A percentile compares a stretch with the other conserved stretches of the same genome.
Conservation (phyloP, 2,329 filamentous ascomycete species). For the Dactylellina haptotyla region DNA sequence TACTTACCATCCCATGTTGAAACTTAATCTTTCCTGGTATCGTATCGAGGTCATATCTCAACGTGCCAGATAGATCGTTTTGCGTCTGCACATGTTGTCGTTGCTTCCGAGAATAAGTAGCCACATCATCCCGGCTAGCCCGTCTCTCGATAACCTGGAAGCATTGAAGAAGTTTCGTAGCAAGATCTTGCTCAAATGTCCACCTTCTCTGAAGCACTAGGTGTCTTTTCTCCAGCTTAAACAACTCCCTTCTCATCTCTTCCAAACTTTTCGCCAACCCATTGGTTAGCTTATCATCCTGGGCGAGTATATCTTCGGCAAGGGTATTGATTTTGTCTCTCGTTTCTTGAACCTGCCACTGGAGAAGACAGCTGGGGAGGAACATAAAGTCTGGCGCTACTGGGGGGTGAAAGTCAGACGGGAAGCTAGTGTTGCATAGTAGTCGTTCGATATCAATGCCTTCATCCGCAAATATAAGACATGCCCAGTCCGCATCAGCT, state of each 20-base stretch:
- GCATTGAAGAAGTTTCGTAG: constrained; percentile 13
- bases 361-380: constrained; percentile 32
- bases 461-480: constrained; percentile 29
- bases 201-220: constrained; percentile 24
- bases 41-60: constrained; percentile 37
- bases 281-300: constrained; percentile 28
- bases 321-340: constrained; percentile 33
- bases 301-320: constrained; percentile 17
- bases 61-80: constrained; percentile 24
- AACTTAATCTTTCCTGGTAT: constrained; percentile 41
- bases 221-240: constrained; percentile 31
- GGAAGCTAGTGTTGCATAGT: constrained; percentile 30
- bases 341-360: constrained; percentile 44
- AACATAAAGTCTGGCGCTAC: constrained; percentile 45
- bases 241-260: constrained; percentile 21
- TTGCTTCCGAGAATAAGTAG: constrained; percentile 21
- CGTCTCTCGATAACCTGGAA: constrained; percentile 35
- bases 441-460: constrained; percentile 29
- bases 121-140: constrained; percentile 28
- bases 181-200: constrained; percentile 41
- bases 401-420: constrained; percentile 27
- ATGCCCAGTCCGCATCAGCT: constrained; percentile 37
- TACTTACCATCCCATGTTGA: constrained; percentile 44
- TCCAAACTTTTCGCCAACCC: constrained; percentile 5
- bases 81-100: constrained; percentile 27